phyloP scores from a whole-genome alignment of 225 moss, liverwort and hornwort genomes.

The Straminergon stramineum region DNA sequence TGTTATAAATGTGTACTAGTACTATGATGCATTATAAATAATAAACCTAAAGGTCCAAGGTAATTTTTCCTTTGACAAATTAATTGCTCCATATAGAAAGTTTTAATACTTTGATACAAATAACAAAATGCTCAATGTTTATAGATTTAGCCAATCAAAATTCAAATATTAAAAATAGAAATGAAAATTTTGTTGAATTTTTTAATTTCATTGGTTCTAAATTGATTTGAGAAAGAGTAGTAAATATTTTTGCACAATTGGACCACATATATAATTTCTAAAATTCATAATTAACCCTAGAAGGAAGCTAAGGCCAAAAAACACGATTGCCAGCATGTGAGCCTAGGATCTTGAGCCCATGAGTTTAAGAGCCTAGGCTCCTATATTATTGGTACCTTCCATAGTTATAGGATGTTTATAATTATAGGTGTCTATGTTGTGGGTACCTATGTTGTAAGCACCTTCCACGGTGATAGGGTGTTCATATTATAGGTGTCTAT shows the following conservation, averaged over 20 bases:
- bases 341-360: too few species aligned
- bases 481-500: too few species aligned
- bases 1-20: accelerated
- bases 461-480: too few species aligned
- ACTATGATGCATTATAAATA: not conserved
- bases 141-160: not conserved
- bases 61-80: not conserved
- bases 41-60: not conserved
- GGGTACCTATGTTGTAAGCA: too few species aligned
- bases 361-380: too few species aligned
- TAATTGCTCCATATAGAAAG: not conserved
- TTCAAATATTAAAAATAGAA: not conserved
- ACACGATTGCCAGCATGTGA: too few species aligned
- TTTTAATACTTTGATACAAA: too few species aligned
- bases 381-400: too few species aligned
- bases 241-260: not conserved
- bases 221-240: too few species aligned
- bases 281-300: not conserved
- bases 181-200: not conserved
- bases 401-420: too few species aligned
- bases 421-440: too few species aligned
- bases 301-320: not conserved
- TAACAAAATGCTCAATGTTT: not conserved
- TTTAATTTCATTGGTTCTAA: not conserved
- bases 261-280: too few species aligned